Evolutionary conservation across 1,284 basidiomycete species (phyloP), one percentile per base, ranked within the genome.

Genomic region (Gomphus bonarii): DNA sequence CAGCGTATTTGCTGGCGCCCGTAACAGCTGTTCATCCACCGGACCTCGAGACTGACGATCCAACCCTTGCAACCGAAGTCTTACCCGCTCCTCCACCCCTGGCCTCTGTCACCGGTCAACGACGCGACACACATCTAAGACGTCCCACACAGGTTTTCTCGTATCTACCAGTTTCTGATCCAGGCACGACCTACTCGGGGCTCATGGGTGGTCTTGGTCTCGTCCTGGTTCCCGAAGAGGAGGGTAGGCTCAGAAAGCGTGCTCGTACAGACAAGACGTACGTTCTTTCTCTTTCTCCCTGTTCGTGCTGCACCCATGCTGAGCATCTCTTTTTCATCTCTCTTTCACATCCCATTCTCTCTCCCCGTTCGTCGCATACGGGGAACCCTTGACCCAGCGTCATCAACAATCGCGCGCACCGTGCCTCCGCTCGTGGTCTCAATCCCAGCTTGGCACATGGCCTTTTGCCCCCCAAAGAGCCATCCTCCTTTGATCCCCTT

Each of bases 111-210:
- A 40, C 22, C 42, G 48, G 55, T 25, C 55, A 50, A 22, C 55
- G 55, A 33, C 55, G 55, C 38, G 51, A 53, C 40, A 43, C 51
- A 14, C 47, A 57, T 50, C 49, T 50, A 9, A 86, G 78, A 74
- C 88, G 88, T 72, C 78, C 80, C 55, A 70, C 75, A 61, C 72
- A 77, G 62, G 71, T 75, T 60, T 73, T 80, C 71, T 88, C 87
- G 57, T 90, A 89, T 75, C 75, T 90, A 66, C 86, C 87, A 55
- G 71, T 79, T 62, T 81, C 82, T 66, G 88, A 90, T 76, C 87
- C 87, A 61, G 87, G 88, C 66, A 84, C 87, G 62, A 89, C 86
- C 18, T 90, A 88, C 73, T 79, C 82, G 68, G 84, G 83, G 59
- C 76, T 82, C 65, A 79, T 79, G 73, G 63, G 67, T 60, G 63